Conservation (phyloP, 495 filamentous ascomycete species). For the Tuber umbilicatum region DNA sequence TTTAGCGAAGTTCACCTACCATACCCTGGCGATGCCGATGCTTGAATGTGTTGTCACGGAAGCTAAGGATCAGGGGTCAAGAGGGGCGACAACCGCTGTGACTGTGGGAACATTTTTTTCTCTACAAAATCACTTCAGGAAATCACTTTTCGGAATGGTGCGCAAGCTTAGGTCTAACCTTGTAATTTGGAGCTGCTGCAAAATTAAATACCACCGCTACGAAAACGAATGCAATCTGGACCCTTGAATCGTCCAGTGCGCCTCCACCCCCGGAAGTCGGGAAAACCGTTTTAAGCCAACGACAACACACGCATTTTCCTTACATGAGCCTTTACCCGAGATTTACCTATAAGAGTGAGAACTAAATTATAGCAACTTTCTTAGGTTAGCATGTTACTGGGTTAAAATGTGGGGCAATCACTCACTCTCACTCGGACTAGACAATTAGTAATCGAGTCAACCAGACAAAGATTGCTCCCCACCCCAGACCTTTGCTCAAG, state of each 20-base stretch:
- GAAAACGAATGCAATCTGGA: neutral
- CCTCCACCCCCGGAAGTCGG: neutral
- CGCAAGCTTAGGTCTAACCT: neutral
- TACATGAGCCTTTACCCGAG: neutral
- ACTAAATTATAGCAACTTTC: neutral
- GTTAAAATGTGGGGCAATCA: constrained; percentile 15
- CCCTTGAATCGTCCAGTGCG: neutral
- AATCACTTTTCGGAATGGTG: neutral
- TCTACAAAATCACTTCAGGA: neutral
- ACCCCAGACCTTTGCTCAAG: constrained; percentile 16
- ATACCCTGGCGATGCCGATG: neutral
- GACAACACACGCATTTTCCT: constrained; percentile 1
- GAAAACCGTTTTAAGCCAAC: neutral
- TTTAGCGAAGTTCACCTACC: neutral
- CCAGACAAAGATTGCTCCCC: constrained; percentile 11
- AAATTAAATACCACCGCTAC: neutral
- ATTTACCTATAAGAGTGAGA: neutral
- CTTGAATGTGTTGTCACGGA: neutral
- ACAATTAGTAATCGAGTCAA: constrained; percentile 19
- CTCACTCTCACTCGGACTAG: constrained; percentile 31
- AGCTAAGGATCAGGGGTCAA: neutral
- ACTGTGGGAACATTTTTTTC: neutral
- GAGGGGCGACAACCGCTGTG: neutral
- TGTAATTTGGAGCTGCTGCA: neutral
- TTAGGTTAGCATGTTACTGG: neutral